Conservation (phyloP, 345 rosid genomes). For the Bruguiera gymnorhiza region DNA sequence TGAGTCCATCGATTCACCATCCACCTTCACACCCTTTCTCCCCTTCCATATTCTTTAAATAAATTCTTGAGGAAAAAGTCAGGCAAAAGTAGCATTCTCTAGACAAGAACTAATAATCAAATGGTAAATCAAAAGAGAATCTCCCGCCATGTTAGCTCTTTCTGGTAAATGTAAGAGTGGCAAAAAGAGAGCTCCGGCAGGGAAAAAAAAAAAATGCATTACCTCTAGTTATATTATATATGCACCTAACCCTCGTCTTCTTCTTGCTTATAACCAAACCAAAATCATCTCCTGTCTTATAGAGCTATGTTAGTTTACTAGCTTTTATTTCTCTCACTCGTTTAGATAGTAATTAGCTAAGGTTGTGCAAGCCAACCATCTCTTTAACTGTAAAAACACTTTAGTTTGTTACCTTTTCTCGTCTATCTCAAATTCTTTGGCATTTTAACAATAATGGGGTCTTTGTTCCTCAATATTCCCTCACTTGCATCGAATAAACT, state of each 20-base stretch:
- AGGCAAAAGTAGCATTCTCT: background rate
- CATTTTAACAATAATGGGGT: conserved; percentile 56
- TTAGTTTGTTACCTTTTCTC: conserved; percentile 18
- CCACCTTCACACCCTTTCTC: conserved; percentile 14
- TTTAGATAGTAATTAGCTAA: conserved; percentile 34
- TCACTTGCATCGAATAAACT: conserved; percentile 34
- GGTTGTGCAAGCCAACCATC: conserved; percentile 38
- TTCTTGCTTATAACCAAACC: conserved; percentile 44
- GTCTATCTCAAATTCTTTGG: conserved; percentile 26
- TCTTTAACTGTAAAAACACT: conserved; percentile 39
- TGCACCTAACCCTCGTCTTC: conserved; percentile 39
- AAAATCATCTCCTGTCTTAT: conserved; percentile 33
- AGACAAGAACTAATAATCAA: conserved; percentile 27
- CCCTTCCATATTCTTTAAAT: background rate
- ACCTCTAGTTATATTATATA: background rate
- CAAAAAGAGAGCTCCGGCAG: conserved; percentile 39
- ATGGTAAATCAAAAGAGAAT: conserved; percentile 23
- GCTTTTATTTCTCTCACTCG: conserved; percentile 13
- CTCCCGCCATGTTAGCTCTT: conserved; percentile 14
- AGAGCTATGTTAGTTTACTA: conserved; percentile 50
- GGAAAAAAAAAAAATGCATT: background rate
- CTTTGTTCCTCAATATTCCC: conserved; percentile 59
- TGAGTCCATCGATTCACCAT: background rate
- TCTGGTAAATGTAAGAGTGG: conserved; percentile 21
- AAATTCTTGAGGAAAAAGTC: background rate